Percentiles rank a stretch among this genome's conserved stretches.
Evolutionary conservation across 1,284 basidiomycete genomes (phyloP).

Genomic region (Schizophyllum amplum): DNA sequence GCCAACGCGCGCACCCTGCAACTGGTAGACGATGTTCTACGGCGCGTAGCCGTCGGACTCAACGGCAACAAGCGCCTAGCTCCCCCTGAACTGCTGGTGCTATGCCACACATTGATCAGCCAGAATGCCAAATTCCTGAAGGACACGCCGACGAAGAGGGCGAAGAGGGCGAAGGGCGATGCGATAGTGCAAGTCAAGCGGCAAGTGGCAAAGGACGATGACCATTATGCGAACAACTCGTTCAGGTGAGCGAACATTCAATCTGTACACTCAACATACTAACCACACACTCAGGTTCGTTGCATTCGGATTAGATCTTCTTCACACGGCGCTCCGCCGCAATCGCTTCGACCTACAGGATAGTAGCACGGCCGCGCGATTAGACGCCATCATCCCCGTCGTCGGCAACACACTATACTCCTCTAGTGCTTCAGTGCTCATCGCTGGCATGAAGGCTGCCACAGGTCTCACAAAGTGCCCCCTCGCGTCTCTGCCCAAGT

Average conservation of each 20-base stretch:
- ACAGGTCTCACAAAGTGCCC: conserved; percentile 84
- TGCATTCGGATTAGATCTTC: conserved; percentile 87
- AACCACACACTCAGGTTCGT: conserved; percentile 67
- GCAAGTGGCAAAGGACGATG: conserved; percentile 42
- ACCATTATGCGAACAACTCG: conserved; percentile 82
- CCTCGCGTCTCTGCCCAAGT: conserved; percentile 68
- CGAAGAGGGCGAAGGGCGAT: conserved; percentile 41
- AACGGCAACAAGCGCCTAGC: conserved; percentile 75
- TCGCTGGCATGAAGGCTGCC: conserved; percentile 74
- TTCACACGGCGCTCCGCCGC: conserved; percentile 82
- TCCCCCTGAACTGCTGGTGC: conserved; percentile 66
- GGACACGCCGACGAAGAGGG: conserved; percentile 37
- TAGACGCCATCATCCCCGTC: conserved; percentile 81
- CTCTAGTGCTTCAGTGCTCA: conserved; percentile 71
- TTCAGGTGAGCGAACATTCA: conserved; percentile 44
- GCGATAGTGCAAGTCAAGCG: conserved; percentile 77
- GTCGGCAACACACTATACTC: conserved; percentile 95
- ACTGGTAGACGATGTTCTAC: conserved; percentile 84
- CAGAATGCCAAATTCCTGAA: conserved; percentile 84
- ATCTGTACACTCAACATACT: neutral
- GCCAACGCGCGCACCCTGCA: conserved; percentile 78
- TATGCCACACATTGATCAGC: conserved; percentile 87
- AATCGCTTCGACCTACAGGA: conserved; percentile 85
- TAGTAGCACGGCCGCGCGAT: conserved; percentile 58
- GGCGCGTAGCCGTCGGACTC: conserved; percentile 77